These are phyloP conservation scores for Dipodascopsis uninucleata DNA, from an alignment of 805 yeast species.

Conservation along the genomic window DNA sequence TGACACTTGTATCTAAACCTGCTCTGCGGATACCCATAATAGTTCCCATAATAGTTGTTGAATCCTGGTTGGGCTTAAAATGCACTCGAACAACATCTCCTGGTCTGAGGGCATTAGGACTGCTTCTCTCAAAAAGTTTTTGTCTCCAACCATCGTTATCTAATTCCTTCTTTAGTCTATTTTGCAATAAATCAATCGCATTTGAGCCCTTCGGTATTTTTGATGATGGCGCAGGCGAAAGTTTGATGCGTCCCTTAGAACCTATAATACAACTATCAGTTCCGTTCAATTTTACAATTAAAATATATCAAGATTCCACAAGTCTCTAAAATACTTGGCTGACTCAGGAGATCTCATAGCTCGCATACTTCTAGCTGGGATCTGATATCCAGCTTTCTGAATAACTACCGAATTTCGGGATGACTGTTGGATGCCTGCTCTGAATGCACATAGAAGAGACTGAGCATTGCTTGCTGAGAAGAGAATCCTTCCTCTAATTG, in stretches of 20 bases:
- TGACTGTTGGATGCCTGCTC: too few species aligned
- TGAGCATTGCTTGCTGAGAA: background rate
- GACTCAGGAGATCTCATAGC: background rate
- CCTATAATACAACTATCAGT: constrained; percentile 8
- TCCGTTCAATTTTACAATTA: too few species aligned
- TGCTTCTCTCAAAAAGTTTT: constrained; percentile 47
- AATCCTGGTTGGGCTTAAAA: constrained; percentile 51
- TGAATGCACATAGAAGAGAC: too few species aligned
- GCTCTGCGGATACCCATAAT: constrained; percentile 72
- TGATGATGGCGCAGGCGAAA: constrained; percentile 12
- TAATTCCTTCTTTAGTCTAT: constrained; percentile 48
- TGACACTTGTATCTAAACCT: constrained; percentile 67
- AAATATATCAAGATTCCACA: background rate
- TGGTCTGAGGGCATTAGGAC: constrained; percentile 55
- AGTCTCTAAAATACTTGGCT: background rate
- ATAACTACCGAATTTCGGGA: constrained; percentile 1
- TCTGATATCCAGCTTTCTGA: constrained; percentile 14
- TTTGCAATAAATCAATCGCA: constrained; percentile 45
- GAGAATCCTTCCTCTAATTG: too few species aligned
- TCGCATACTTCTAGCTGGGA: constrained; percentile 9
- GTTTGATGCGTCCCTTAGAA: constrained; percentile 2
- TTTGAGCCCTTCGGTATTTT: constrained; percentile 29
- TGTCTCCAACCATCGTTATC: constrained; percentile 73
- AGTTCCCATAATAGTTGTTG: constrained; percentile 74
- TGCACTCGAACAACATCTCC: constrained; percentile 81